Evolutionary conservation across 805 yeast genomes (phyloP).

Genomic region (Candida easanensis): DNA sequence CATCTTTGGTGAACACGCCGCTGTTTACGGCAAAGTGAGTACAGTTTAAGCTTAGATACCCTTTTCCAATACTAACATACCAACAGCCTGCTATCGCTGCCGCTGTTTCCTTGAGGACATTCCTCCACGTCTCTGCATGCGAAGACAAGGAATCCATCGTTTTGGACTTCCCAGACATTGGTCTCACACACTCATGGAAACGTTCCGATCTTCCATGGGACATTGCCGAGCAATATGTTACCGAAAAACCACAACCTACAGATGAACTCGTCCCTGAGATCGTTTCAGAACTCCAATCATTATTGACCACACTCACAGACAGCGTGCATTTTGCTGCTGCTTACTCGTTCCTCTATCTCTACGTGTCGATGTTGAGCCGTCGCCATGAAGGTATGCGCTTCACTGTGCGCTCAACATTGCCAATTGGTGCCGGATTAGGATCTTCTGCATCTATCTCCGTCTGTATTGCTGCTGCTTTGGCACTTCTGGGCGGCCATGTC

Average conservation of each 20-base stretch:
- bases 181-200: conserved; percentile 63
- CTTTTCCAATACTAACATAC: conserved; percentile 3
- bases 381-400: conserved; percentile 51
- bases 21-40: conserved; percentile 73
- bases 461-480: conserved; percentile 72
- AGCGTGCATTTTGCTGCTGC: conserved; percentile 75
- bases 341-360: conserved; percentile 78
- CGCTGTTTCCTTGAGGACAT: conserved; percentile 82
- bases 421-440: conserved; percentile 96
- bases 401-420: conserved; percentile 76
- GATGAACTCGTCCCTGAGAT: conserved; percentile 61
- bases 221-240: conserved; percentile 25
- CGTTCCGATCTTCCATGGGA: conserved; percentile 61
- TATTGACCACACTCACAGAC: conserved; percentile 44
- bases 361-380: conserved; percentile 52
- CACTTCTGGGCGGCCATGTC: conserved; percentile 57
- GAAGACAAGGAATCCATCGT: conserved; percentile 41
- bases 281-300: conserved; percentile 43
- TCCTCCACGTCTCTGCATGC: conserved; percentile 58
- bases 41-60: too few relatives aligned
- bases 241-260: conserved; percentile 32
- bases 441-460: conserved; percentile 91
- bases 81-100: conserved; percentile 90
- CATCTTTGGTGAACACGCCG: conserved; percentile 95
- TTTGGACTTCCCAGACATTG: conserved; percentile 83